Percentiles rank a stretch among this genome's conserved stretches.
Conservation (phyloP, 179 eudicot species). For the Gypsophila paniculata region DNA sequence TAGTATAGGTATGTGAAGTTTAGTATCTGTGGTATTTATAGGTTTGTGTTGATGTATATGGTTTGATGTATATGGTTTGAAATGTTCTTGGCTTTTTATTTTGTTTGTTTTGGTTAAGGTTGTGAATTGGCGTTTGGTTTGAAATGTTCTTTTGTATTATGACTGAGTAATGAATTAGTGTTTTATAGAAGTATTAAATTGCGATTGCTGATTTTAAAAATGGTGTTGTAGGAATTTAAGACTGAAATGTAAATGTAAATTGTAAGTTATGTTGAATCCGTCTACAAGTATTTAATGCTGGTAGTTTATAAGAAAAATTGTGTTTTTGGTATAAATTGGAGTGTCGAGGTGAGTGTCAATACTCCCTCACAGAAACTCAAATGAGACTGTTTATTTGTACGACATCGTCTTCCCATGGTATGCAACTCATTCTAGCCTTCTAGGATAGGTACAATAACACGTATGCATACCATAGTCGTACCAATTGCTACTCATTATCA, state of each 20-base stretch:
- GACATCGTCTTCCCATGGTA: no score
- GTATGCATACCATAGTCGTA: no score
- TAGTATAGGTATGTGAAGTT: no score
- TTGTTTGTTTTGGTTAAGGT: background rate
- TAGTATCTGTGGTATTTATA: no score
- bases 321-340: background rate
- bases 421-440: no score
- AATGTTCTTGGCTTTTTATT: background rate
- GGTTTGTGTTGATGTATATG: no score
- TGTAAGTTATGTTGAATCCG: background rate
- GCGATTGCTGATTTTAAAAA: background rate
- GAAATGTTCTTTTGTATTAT: conserved; percentile 5
- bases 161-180: background rate
- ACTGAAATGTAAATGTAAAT: background rate
- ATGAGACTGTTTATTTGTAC: no score
- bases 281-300: background rate
- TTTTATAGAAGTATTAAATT: background rate
- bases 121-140: conserved; percentile 3
- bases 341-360: background rate
- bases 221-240: conserved; percentile 13
- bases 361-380: background rate
- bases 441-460: no score
- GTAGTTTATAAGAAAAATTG: background rate
- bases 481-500: background rate
- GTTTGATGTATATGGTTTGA: background rate